Evolutionary conservation across 129 eudicot species (phyloP).

Genomic region (Centaurea solstitialis): DNA sequence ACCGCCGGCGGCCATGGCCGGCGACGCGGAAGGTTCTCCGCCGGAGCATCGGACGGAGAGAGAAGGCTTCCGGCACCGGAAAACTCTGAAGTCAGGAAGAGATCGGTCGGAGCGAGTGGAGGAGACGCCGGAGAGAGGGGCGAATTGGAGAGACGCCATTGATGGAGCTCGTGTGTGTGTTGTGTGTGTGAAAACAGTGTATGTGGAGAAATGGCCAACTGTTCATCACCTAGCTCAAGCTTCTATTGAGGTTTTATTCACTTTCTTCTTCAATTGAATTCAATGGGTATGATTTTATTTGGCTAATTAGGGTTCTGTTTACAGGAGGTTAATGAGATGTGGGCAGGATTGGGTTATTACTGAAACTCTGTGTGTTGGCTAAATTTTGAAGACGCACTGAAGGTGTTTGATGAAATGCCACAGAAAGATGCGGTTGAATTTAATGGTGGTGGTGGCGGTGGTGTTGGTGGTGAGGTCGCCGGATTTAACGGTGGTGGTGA

Average conservation of each 20-base stretch:
- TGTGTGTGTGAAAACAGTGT: conserved; percentile 17
- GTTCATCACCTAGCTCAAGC: conserved; percentile 78
- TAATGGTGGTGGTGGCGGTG: too few relatives aligned
- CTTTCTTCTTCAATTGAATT: neutral
- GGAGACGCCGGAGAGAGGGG: conserved; percentile 75
- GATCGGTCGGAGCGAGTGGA: conserved; percentile 52
- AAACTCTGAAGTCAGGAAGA: conserved; percentile 37
- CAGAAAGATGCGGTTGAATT: too few relatives aligned
- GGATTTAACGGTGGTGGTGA: too few relatives aligned
- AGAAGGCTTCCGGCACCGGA: conserved; percentile 40
- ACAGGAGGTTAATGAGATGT: conserved; percentile 97
- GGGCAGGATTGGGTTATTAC: conserved; percentile 99
- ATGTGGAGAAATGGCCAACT: conserved; percentile 82
- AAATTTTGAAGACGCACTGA: too few relatives aligned
- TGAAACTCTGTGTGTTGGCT: too few relatives aligned
- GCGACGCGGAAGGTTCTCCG: conserved; percentile 39
- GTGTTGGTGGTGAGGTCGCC: too few relatives aligned
- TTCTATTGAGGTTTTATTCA: conserved; percentile 65
- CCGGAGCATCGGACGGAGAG: conserved; percentile 58
- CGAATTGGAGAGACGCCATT: conserved; percentile 54
- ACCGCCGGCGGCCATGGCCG: conserved; percentile 35
- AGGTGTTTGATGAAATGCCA: too few relatives aligned
- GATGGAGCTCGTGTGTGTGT: neutral
- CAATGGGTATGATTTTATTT: neutral
- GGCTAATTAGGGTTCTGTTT: conserved; percentile 3